phyloP scores from a whole-genome alignment of 2,329 filamentous ascomycete genomes.

The Botrytis aclada region DNA sequence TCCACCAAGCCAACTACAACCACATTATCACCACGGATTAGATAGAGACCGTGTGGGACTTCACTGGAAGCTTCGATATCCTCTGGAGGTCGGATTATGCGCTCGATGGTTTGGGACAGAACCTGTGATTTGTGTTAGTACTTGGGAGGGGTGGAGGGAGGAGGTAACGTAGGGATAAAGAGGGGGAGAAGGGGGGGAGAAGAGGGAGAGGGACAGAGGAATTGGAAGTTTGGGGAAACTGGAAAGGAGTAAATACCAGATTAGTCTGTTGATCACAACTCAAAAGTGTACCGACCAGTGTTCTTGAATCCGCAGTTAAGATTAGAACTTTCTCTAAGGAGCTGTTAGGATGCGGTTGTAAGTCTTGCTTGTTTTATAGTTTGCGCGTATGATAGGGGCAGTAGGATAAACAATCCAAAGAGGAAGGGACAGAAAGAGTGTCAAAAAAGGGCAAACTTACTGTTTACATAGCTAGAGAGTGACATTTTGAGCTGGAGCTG shows the following conservation, averaged over 20 bases:
- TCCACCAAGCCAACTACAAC: constrained; percentile 87
- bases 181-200: too few species aligned
- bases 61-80: constrained; percentile 78
- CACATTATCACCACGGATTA: constrained; percentile 93
- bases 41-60: constrained; percentile 81
- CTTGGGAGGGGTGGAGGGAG: not conserved
- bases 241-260: constrained; percentile 48
- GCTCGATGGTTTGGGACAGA: constrained; percentile 77
- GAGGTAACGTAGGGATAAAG: not conserved
- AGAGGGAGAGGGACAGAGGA: too few species aligned
- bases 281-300: constrained; percentile 75
- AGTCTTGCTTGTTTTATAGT: constrained; percentile 28
- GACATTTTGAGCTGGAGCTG: constrained; percentile 43
- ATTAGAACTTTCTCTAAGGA: constrained; percentile 81
- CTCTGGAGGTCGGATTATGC: constrained; percentile 82
- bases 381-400: not conserved
- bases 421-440: constrained; percentile 1
- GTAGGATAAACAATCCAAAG: not conserved
- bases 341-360: constrained; percentile 39
- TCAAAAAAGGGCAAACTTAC: constrained; percentile 39
- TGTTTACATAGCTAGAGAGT: constrained; percentile 52
- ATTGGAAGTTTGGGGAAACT: too few species aligned
- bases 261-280: constrained; percentile 92
- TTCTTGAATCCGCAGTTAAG: constrained; percentile 88
- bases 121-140: constrained; percentile 50